Evolutionary conservation across 192 early-diverging fungal genomes (phyloP), one percentile per base, ranked within the genome.

Genomic region (Coemansia sp.): DNA sequence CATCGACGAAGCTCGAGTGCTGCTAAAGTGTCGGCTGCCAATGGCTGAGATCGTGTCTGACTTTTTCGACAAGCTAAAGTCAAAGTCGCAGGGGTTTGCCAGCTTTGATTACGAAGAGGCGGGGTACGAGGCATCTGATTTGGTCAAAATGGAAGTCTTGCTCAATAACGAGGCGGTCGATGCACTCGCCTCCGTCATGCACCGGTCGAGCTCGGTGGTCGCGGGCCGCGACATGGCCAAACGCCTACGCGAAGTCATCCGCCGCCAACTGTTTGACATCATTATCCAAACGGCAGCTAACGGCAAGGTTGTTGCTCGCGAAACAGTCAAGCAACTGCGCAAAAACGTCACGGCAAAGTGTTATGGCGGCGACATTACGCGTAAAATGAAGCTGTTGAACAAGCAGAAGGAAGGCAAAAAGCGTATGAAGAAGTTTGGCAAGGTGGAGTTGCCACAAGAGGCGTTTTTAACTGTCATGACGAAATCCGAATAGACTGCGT

Each of bases 331-430:
- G 55, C 92, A 95, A 11, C 64, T 94, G 27, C 85, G 95, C 15
- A 98, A 98, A 71, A 92, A 98, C 70, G 96, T 98, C 39, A 95
- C 92, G 27, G 95, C 95, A 17, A 98, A 96, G 81, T 94, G 91
- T 65, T 98, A 98, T 67, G 95, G 96, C 21, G 96, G 96, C 17
- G 96, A 98, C 82, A 87, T 94, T 12, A 92, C 95, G 2, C 87
- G 96, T 23, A 96, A 95, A 77, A 98, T 97, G 96, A 98, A 98
- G 80, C 85, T 98, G 48, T 70, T 98, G 61, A 89, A 95, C 55
- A 91, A 91, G 59, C 93, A 95, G 81, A 96, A 96, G 81, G 94
- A 90, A 57, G 95, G 94, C 58, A 98, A 98, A 84, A 97, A 97
- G 84, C 83, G 90, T 48, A 92, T 96, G 91, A 94, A 93, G 70